Evolutionary conservation across 768 basidiomycete genomes (phyloP).

Genomic region (Baorangia bicolor): DNA sequence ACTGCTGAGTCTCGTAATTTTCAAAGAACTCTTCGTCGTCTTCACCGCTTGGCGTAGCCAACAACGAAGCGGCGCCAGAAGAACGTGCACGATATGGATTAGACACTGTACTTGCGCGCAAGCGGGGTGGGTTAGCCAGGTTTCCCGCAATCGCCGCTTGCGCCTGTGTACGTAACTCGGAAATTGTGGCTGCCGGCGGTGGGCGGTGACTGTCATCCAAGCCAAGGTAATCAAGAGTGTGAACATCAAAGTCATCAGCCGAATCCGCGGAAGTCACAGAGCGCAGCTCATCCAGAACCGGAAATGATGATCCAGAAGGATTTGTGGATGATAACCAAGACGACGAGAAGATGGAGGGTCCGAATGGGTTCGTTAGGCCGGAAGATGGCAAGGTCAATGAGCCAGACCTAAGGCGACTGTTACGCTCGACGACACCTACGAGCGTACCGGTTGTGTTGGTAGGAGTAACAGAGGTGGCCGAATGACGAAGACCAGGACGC

Average conservation of each 20-base stretch:
- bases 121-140: conserved; percentile 72
- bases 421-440: conserved; percentile 50
- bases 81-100: conserved; percentile 81
- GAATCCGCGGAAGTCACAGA: conserved; percentile 79
- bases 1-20: conserved; percentile 43
- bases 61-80: conserved; percentile 55
- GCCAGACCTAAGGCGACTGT: conserved; percentile 87
- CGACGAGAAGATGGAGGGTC: conserved; percentile 84
- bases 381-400: conserved; percentile 85
- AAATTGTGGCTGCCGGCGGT: conserved; percentile 82
- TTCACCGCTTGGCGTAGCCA: conserved; percentile 59
- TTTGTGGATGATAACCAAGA: conserved; percentile 78
- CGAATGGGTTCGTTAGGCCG: conserved; percentile 80
- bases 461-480: conserved; percentile 62
- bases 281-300: conserved; percentile 76
- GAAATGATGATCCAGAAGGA: conserved; percentile 54
- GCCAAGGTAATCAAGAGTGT: conserved; percentile 95
- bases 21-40: conserved; percentile 80
- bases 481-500: conserved; percentile 72
- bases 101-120: conserved; percentile 90
- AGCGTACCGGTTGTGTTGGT: conserved; percentile 43
- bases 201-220: conserved; percentile 77
- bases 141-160: conserved; percentile 89
- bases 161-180: conserved; percentile 85
- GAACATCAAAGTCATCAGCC: conserved; percentile 85